Evolutionary conservation across 1,284 basidiomycete species (phyloP).

Genomic region (Rhodotorula sp.): DNA sequence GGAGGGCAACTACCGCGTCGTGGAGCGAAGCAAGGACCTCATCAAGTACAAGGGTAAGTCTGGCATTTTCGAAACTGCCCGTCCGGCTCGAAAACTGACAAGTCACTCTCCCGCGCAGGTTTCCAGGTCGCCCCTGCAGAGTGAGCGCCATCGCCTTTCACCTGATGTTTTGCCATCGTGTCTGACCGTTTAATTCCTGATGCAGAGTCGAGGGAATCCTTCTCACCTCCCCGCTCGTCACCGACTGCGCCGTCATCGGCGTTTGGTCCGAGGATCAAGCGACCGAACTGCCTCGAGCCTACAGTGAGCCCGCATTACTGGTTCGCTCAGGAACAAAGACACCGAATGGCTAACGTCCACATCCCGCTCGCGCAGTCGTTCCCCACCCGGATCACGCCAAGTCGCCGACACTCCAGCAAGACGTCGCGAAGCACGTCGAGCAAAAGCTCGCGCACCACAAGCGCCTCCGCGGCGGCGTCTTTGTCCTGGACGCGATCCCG

Average conservation of each 20-base stretch:
- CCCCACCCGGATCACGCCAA: conserved; percentile 20
- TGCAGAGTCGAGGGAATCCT: conserved; percentile 33
- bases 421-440: conserved; percentile 22
- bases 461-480: conserved; percentile 53
- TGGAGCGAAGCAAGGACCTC: conserved; percentile 34
- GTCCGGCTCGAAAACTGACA: background rate
- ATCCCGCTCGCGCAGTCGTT: conserved; percentile 15
- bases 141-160: background rate
- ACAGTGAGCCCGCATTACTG: conserved; percentile 19
- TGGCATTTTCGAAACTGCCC: too few relatives aligned
- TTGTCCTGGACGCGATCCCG: conserved; percentile 53
- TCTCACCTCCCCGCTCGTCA: conserved; percentile 27
- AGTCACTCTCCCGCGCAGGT: conserved; percentile 2
- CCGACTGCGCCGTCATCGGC: conserved; percentile 40
- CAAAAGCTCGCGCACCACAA: conserved; percentile 52
- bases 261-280: conserved; percentile 37
- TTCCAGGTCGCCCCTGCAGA: conserved; percentile 39
- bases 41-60: conserved; percentile 37
- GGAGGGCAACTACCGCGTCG: conserved; percentile 28
- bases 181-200: background rate
- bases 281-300: conserved; percentile 38
- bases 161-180: accelerated
- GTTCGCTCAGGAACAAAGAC: too few relatives aligned
- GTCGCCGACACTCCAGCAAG: conserved; percentile 22
- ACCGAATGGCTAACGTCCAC: background rate